Evolutionary conservation across 805 yeast species (phyloP), one percentile per base, ranked within the genome.

Genomic region (Kurtzmaniella fragi): DNA sequence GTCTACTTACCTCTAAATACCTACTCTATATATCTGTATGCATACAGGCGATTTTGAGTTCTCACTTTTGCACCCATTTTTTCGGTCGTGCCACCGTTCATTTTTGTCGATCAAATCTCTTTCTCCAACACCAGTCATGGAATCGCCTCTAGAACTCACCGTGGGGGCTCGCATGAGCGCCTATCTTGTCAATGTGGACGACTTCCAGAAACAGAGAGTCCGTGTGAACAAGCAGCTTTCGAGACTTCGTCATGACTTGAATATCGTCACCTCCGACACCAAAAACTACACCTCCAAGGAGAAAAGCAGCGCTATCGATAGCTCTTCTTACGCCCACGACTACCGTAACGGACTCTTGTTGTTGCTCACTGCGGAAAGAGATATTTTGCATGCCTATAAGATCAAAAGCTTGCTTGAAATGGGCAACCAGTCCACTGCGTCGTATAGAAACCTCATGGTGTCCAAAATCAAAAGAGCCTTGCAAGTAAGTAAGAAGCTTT

Each of bases 291-390:
- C 63, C 27, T 55, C 63, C 13, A 73, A 75, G 43, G 73, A 71
- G 42, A 67, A 74, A 47, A 69, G 69, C 4, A 59, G 75, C 28
- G 59, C 62, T 25, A 69, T 84, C 20, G 51, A 70, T 2, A 40
- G 61, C 0, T 78, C 69, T 6, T 74, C 77, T 41, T 81, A 81
- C 46, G 70, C 61, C 4, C 44, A 57, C 15, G 77, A 85, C 49
- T 56, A 59, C 10, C 64, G 72, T 44, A 77, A 64, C 53, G 91
- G 82, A 27, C 67, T 71, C 30, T 61, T 88, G 17, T 58, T 78
- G n/a, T 63, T 89, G 17, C 66, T 78, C 41, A 72, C 74, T n/a
- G 80, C 84, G 1, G 98, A 93, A 59, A 75, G 96, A 54, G 85
- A 87, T 48, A 65, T 80, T 54, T 69, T 87, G 25, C 77, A 73